Base-by-base conservation (phyloP, 208 protist genomes). In the Trypanosoma congolense region DNA sequence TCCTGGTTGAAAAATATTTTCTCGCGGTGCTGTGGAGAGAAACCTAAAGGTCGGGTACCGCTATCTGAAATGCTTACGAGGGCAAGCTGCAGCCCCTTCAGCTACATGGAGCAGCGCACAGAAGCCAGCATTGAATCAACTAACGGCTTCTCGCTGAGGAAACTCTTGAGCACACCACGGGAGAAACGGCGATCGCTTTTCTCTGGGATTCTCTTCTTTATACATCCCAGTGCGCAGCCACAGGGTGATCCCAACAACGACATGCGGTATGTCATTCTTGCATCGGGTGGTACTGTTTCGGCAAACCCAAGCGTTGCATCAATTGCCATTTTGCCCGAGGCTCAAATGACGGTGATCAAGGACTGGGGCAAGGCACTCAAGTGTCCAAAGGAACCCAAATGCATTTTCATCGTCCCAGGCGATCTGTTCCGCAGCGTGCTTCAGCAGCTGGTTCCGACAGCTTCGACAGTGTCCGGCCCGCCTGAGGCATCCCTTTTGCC, bases 211-310 rank as follows among this genome's bases (percentile, higher is more conserved):
- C 10, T 48, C 0, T 78, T 92, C 51, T 92, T 73, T 71, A 66
- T 92, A 22, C 84, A 92, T 61, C 61, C 64, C 31, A 22, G 64
- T 10, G 51, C 77, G 0, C 12, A 49, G 1, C 84, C 84, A 42
- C 84, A 92, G 44, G 70, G 85, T 1, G 70, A 77, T 14, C 77
- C 80, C 1, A 61, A 73, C 25, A 92, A 92, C 40, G 80, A 92
- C 26, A 44, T 92, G 14, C 70, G 72, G 31, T 73, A 52, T 16
- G 80, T 87, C 8, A 57, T 92, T 36, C 22, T 60, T 4, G 79
- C 79, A 0, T 87, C 84, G 0, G 84, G 84, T 33, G 83, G 84
- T 14, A 36, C 40, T 3, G 24, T 83, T 16, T 70, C 75, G 8
- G 24, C 56, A 16, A 49, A 41, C 4, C 10, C 58, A 10, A 30